These are phyloP conservation scores for Eucalyptus sp. DNA, from an alignment of 345 rosid genomes.

Conservation along the genomic window DNA sequence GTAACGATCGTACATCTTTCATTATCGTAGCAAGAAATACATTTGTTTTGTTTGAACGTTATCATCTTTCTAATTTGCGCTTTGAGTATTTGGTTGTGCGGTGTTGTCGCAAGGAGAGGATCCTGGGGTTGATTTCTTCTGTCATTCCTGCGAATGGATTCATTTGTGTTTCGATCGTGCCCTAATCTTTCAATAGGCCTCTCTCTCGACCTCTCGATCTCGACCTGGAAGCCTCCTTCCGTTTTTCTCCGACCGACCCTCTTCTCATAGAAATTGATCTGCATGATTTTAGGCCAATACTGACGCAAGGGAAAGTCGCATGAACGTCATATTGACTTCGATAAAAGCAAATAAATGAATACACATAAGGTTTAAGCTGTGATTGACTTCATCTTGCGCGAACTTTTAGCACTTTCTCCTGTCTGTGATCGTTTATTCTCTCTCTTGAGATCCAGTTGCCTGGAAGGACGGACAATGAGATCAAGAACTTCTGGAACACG, in stretches of 20 bases:
- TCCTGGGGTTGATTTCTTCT: not conserved
- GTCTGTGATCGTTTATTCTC: not conserved
- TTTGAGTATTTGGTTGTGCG: not conserved
- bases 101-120: not conserved
- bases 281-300: not conserved
- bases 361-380: not conserved
- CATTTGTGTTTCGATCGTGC: not conserved
- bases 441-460: conserved; percentile 37
- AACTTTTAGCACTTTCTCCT: not conserved
- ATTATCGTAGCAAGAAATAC: not conserved
- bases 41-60: not conserved
- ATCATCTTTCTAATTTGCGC: not conserved
- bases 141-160: not conserved
- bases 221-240: not conserved
- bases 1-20: conserved; percentile 6
- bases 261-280: not conserved
- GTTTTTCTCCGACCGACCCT: not conserved
- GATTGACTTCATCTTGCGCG: not conserved
- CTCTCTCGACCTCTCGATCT: not conserved
- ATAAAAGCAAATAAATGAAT: not conserved
- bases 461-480: conserved; percentile 85
- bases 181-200: not conserved
- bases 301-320: not conserved
- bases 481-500: conserved; percentile 88
- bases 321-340: not conserved